These are phyloP conservation scores for Epichloe elymi DNA, from an alignment of 2,329 filamentous ascomycete species.

Conservation along the genomic window DNA sequence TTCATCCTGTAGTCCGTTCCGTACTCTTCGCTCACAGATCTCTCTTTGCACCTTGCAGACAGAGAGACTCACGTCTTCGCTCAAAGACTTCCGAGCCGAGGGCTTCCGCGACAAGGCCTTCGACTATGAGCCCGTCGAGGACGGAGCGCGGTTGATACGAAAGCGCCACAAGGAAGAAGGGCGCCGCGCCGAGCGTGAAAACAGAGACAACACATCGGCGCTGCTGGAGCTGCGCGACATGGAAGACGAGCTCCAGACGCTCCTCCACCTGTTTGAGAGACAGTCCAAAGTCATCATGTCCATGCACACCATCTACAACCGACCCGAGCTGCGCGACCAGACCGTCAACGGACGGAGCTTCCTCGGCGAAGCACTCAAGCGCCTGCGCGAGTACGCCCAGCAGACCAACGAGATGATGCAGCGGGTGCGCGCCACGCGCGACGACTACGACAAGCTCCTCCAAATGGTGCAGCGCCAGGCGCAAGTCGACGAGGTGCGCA, in stretches of 20 bases:
- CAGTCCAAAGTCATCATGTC: slow-evolving; percentile 37
- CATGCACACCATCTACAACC: slow-evolving; percentile 32
- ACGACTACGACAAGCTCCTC: slow-evolving; percentile 51
- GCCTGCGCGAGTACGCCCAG: slow-evolving; percentile 40
- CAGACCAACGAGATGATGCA: slow-evolving; percentile 44
- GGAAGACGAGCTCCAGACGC: slow-evolving; percentile 47
- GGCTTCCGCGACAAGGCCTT: slow-evolving; percentile 35
- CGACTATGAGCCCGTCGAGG: slow-evolving; percentile 27
- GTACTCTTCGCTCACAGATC: neutral
- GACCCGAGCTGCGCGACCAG: slow-evolving; percentile 25
- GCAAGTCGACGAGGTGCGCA: slow-evolving; percentile 51
- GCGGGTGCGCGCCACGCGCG: slow-evolving; percentile 43
- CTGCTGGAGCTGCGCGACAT: slow-evolving; percentile 50
- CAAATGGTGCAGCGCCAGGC: slow-evolving; percentile 56
- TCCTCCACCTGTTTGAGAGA: slow-evolving; percentile 43
- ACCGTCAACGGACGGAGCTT: slow-evolving; percentile 36
- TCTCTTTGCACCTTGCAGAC: slow-evolving; percentile 26
- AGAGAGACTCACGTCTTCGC: slow-evolving; percentile 47
- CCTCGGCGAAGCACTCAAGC: slow-evolving; percentile 36
- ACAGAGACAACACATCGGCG: slow-evolving; percentile 49
- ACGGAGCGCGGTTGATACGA: slow-evolving; percentile 25
- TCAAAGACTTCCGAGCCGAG: slow-evolving; percentile 47
- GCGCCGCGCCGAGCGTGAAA: slow-evolving; percentile 38
- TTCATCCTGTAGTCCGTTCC: neutral
- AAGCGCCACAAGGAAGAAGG: slow-evolving; percentile 26